Evolutionary conservation across 2,329 filamentous ascomycete species (phyloP), one percentile per base, ranked within the genome.

Genomic region (Davidsoniella virescens): DNA sequence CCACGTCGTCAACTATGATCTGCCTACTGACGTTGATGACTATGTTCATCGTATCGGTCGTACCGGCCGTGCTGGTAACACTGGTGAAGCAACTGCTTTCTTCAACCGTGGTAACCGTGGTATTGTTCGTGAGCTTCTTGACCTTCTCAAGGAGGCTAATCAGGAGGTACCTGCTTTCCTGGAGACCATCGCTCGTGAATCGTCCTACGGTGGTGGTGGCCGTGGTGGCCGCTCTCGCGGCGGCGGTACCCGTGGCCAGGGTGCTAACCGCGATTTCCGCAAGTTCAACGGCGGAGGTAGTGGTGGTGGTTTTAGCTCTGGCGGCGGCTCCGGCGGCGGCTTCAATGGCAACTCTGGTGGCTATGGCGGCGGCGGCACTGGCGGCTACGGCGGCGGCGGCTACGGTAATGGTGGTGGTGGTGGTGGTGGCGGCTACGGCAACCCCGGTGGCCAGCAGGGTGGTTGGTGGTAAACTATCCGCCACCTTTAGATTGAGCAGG

Each of bases 31-130:
- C 62, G 94, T 96, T 61, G 92, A 96, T 61, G 92, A 96, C 68
- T 98, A 98, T 60, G 92, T 98, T 53, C 92, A 98, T 70, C 86
- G 92, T 66, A 98, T 98, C 62, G 92, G 92, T 82, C 92, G 92
- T 90, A 98, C 92, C 57, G 92, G 92, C 64, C 92, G 92, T 87
- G 92, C 92, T 57, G 92, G 92, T 67, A 98, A 98, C 75, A 96
- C 90, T 61, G 92, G 92, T 82, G 82, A 94, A 58, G 86, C 92
- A 5, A 98, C 92, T 59, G 92, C 92, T 52, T 98, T 98, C 77
- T 96, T 98, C 82, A 98, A 98, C 78, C 90, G 92, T 64, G 90
- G 90, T 63, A 98, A 98, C 76, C 87, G 92, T 61, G 92, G 92
- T 69, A 87, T 98, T 59, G 92, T 96, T 56, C 84, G 92, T 58